phyloP scores from a whole-genome alignment of 129 eudicot genomes.

The Artemisia tridentata region DNA sequence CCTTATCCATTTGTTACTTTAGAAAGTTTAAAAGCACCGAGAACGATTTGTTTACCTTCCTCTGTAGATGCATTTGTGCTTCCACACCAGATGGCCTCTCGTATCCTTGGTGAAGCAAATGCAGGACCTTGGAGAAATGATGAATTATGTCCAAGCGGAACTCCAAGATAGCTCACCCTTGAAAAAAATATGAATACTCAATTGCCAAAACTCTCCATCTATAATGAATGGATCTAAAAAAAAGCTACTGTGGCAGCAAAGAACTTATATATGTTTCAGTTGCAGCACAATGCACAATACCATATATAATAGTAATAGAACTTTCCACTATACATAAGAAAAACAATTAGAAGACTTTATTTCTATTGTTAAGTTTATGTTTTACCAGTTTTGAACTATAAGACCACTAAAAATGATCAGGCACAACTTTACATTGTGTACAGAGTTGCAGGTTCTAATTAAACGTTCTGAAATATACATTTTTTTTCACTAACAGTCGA shows the following conservation, averaged over 20 bases:
- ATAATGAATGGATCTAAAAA: not conserved
- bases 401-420: too few species aligned
- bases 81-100: constrained; percentile 99
- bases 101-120: constrained; percentile 91
- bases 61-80: constrained; percentile 93
- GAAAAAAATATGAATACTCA: not conserved
- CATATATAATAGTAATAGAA: not conserved
- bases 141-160: constrained; percentile 95
- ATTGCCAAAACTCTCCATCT: not conserved
- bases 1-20: not conserved
- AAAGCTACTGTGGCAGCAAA: not conserved
- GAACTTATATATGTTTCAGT: not conserved
- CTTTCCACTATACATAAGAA: not conserved
- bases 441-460: constrained; percentile 6
- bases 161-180: constrained; percentile 96
- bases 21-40: not conserved
- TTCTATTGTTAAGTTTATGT: not conserved
- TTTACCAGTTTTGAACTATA: not conserved
- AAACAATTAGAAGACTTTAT: not conserved
- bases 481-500: too few species aligned
- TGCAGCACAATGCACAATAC: not conserved
- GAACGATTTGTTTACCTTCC: constrained; percentile 50
- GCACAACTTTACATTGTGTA: too few species aligned
- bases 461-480: not conserved
- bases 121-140: constrained; percentile 99